Base-by-base conservation (phyloP, 768 basidiomycete genomes). In the Tulasnella sp. region DNA sequence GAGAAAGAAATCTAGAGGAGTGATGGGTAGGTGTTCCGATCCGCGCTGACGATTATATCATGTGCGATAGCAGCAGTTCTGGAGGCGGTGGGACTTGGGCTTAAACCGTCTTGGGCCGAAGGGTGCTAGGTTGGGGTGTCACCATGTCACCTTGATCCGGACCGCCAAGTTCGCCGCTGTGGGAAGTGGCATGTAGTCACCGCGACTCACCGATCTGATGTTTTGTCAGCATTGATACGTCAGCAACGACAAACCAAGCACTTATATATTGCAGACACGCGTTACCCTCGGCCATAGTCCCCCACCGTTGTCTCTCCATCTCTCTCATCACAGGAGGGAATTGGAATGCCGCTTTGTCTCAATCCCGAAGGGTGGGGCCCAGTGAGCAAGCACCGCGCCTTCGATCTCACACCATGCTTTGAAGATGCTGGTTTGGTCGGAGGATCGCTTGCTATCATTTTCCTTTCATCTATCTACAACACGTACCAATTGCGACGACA, bases 341-440 rank as follows among this genome's bases (percentile, higher is more conserved):
- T 64, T 16, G 60, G 60, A 64, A 64, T 64, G 60, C 28, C 60
- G n/a, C 44, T 80, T 42, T 80, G 78, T 48, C 64, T 44, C 78
- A 80, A 76, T 46, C 24, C 24, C 20, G 92, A 95, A 82, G 93
- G 94, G 79, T 95, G 94, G 92, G 85, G 84, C 12, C 86, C 89
- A 22, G 86, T 91, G 24, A 96, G 95, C 0, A 84, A 81, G 0
- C 82, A 86, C 0, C 89, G 95, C 77, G 86, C 89, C 20, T 94
- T 96, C 84, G 96, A 97, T 84, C 82, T 92, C 12, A 94, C 95
- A 0, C 89, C 91, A 20, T 97, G 96, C 85, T 94, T 93, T 82
- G 93, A 97, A 83, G 93, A 95, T 82, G 93, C 91, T 22, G 84
- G 92, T 64, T 44, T 96, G 0, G 85, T 95, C 1, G 88, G 93